Base-by-base conservation (phyloP, 176 grass and related monocot genomes). In the Typha latifolia region DNA sequence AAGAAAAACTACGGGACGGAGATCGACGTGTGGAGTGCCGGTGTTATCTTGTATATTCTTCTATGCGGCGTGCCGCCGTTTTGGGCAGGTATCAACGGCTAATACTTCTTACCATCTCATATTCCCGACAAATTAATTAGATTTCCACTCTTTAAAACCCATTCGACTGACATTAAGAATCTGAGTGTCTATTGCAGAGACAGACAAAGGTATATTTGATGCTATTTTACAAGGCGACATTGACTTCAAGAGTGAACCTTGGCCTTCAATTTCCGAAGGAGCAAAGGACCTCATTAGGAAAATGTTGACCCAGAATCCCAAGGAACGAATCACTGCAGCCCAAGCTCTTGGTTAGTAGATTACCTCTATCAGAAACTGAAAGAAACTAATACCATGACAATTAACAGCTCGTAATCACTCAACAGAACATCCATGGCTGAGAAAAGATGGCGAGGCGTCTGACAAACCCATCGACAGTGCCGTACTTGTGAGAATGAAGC, bases 381-480 rank as follows among this genome's bases (percentile, higher is more conserved):
- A 49, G 48, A 0, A 67, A 27, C 34, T 67, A 22, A 23, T 3
- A 43, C 9, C 37, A 43, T 43, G 37, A 43, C 37, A 43, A 43
- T 43, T 43, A 10, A 43, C 10, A 43, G 37, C 37, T 43, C 37
- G 53, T 21, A 59, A 59, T 72, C 37, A 29, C 11, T 79, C 52
- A 50, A 51, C 62, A 96, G 92, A 88, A 22, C 92, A 96, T 68
- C 84, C 77, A 64, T 96, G 92, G 92, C 84, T 96, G 43, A 96
- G 62, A 77, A 78, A 81, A 80, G 87, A 79, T 47, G 90, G 86
- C 48, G 67, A 66, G 53, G 88, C 92, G 51, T 63, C 92, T 49
- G 80, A 83, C 66, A 91, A 82, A 81, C 92, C 88, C 64, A 88
- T 96, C n/a, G 69, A 96, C 34, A 96, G 88, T 7, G 92, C 92